phyloP scores from a whole-genome alignment of 371 early-diverging fungal genomes.

The Blakeslea trispora region DNA sequence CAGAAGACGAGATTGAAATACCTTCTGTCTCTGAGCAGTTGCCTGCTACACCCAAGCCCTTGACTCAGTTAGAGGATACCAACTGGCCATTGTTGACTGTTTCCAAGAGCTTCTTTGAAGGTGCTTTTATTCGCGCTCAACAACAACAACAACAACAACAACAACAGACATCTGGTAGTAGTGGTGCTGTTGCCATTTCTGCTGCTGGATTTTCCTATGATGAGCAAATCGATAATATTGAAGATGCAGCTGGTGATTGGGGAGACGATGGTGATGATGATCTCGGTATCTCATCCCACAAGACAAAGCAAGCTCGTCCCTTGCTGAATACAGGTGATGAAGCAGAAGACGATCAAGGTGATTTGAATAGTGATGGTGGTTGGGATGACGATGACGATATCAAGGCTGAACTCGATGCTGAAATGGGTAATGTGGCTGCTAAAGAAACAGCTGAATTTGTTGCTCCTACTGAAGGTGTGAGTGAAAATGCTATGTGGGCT shows the following conservation, averaged over 20 bases:
- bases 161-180: slow-evolving; percentile 25
- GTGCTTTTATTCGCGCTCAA: slow-evolving; percentile 52
- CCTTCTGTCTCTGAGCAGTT: slow-evolving; percentile 43
- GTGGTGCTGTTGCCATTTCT: slow-evolving; percentile 35
- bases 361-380: slow-evolving; percentile 52
- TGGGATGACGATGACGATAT: slow-evolving; percentile 66
- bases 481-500: slow-evolving; percentile 71
- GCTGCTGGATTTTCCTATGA: slow-evolving; percentile 50
- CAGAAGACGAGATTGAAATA: slow-evolving; percentile 65
- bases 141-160: slow-evolving; percentile 21
- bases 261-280: slow-evolving; percentile 62
- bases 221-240: slow-evolving; percentile 52
- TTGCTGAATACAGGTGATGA: neutral
- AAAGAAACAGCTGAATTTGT: slow-evolving; percentile 66
- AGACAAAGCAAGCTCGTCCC: neutral
- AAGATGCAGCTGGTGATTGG: slow-evolving; percentile 72
- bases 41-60: slow-evolving; percentile 68
- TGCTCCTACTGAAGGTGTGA: slow-evolving; percentile 74
- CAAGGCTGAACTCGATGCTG: slow-evolving; percentile 61
- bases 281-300: slow-evolving; percentile 29
- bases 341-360: slow-evolving; percentile 43
- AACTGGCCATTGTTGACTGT: slow-evolving; percentile 90
- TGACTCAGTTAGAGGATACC: slow-evolving; percentile 66
- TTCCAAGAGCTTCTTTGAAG: slow-evolving; percentile 67
- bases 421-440: slow-evolving; percentile 62